Base-by-base conservation (phyloP, 116 monocot species). In the Phalaenopsis hybrid region DNA sequence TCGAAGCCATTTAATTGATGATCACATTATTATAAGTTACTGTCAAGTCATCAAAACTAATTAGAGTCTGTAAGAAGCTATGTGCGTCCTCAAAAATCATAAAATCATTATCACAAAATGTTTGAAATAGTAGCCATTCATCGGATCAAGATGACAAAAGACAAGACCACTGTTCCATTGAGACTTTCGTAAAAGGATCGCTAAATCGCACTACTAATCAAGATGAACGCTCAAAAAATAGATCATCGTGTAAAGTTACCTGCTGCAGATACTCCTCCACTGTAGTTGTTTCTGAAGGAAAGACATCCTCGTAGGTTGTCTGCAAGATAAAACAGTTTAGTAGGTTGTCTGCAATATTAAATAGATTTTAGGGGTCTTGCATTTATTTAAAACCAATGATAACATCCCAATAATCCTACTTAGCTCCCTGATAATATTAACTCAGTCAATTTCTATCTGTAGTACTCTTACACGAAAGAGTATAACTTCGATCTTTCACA, bases 201-300 rank as follows among this genome's bases (percentile, higher is more conserved):
- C 13, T 18, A 44, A 44, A 45, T 18, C 12, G 44, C 41, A 11
- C 41, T 7, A 2, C 9, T 2, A n/a, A 75, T n/a, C 75, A 37
- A 37, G 15, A 73, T 73, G 37, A 15, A 75, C 0, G 46, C n/a
- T 21, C 18, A 21, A 5, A 21, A 33, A 46, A 18, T 5, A n/a
- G 1, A 46, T 46, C 3, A 46, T 74, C 10, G 44, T 9, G 75
- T 46, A 0, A 81, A 50, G 33, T 12, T 86, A 98, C 98, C 95
- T 98, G 95, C 78, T 98, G 95, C 68, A 98, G 63, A 80, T 95
- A 98, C 65, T 98, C 98, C 81, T 98, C 98, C 16, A 98, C 93
- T 33, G 93, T 95, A 49, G 95, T 89, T 75, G 92, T 95, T 82
- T 98, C 98, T 4, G 95, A 93, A 79, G 98, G 98, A 79, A 95